Evolutionary conservation across 257 asterid genomes (phyloP), one percentile per base, ranked within the genome.

Genomic region (Forsythia suspensa): DNA sequence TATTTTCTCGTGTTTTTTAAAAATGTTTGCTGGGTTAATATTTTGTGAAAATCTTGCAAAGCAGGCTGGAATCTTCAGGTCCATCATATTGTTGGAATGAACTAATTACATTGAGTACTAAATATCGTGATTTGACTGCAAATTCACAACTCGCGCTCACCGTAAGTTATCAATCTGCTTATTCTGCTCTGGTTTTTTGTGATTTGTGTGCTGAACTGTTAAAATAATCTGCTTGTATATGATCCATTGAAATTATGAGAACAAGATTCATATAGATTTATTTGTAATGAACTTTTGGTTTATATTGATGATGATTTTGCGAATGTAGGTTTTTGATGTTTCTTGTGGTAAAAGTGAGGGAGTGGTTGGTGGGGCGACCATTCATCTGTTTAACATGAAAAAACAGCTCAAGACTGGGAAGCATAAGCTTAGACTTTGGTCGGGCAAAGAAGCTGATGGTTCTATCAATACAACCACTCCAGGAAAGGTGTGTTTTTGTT

Each of bases 381-480:
- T 92, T 86, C 93, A 86, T 83, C 95, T 94, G 15, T 92, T 94
- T 78, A 94, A 91, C 89, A 89, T 86, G 93, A 92, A 94, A 79
- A 94, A 91, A 48, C 97, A 94, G 84, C 93, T 93, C 76, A 93
- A 93, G 91, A 91, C 96, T 37, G 97, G 99, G 73, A 95, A 95
- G 85, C 97, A 93, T 83, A 95, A 93, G 85, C 97, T 95, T 55
- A 92, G 97, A 86, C 94, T 95, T 81, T 95, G 99, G 98, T 74
- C 86, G 4, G 95, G 92, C 37, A 88, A 87, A 81, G 98, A 91
- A 85, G 98, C 99, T 4, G 98, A 95, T 90, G 99, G 99, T 73
- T 95, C 96, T 57, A 87, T 93, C 48, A 87, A 86, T 71, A 92
- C 98, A 63, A 85, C 77, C 43, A 93, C 99, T 71, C 99, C 98